Evolutionary conservation across 345 rosid genomes (phyloP).

Genomic region (Erysimum cheiranthoides): DNA sequence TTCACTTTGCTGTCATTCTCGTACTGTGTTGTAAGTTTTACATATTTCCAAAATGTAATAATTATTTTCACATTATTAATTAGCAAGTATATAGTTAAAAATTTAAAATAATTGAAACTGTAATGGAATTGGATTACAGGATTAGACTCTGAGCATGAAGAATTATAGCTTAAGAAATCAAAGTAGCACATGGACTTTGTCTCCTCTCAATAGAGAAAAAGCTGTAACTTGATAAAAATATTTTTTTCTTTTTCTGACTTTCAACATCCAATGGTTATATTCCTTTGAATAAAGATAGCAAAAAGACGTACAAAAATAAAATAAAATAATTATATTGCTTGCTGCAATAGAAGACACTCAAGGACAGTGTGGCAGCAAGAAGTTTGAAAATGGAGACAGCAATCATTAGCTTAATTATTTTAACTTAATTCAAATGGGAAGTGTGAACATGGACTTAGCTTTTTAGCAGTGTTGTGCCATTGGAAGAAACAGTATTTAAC

Average conservation of each 20-base stretch:
- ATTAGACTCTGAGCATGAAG: constrained; percentile 36
- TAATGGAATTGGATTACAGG: constrained; percentile 40
- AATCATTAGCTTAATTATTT: constrained; percentile 49
- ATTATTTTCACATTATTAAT: background rate
- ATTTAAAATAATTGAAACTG: background rate
- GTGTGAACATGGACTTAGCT: constrained; percentile 3
- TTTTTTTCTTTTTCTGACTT: constrained; percentile 27
- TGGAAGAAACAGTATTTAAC: constrained; percentile 8
- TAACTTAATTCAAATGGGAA: constrained; percentile 22
- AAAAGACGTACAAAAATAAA: constrained; percentile 8
- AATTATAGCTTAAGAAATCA: constrained; percentile 40
- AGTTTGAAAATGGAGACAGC: constrained; percentile 50
- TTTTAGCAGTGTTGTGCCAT: constrained; percentile 15
- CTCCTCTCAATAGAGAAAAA: constrained; percentile 37
- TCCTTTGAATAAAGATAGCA: constrained; percentile 33
- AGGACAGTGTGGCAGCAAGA: constrained; percentile 46
- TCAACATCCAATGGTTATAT: constrained; percentile 42
- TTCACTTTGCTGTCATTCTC: constrained; percentile 45
- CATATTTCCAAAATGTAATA: constrained; percentile 19
- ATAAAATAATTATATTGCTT: background rate
- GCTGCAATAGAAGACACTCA: constrained; percentile 38
- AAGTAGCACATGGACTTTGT: constrained; percentile 50
- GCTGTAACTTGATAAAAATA: constrained; percentile 18
- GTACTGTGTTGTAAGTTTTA: constrained; percentile 32
- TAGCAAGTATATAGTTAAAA: background rate